These are phyloP conservation scores for Phaeophleospora eucalypticola DNA, from an alignment of 2,329 filamentous ascomycete genomes.

Conservation along the genomic window DNA sequence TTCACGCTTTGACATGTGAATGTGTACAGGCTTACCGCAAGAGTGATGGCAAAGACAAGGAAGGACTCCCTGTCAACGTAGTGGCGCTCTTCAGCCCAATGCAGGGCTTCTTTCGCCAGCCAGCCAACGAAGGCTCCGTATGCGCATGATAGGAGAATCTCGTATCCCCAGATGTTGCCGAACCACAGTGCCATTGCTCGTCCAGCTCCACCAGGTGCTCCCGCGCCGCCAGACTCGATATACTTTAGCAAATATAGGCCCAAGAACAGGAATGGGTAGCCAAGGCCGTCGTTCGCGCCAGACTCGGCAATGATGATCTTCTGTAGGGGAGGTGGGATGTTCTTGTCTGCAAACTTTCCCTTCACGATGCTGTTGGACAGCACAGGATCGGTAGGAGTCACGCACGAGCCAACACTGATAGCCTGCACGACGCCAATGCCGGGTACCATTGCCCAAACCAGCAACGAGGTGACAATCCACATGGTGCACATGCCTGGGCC, in stretches of 20 bases:
- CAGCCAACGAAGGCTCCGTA: conserved; percentile 78
- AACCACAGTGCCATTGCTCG: conserved; percentile 78
- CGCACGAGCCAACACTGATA: conserved; percentile 73
- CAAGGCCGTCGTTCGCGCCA: conserved; percentile 82
- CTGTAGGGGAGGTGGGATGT: conserved; percentile 77
- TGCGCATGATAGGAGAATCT: conserved; percentile 69
- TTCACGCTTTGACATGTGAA: not conserved
- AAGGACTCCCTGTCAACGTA: conserved; percentile 87
- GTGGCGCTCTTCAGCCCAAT: conserved; percentile 75
- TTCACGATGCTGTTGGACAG: conserved; percentile 88
- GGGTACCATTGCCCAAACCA: conserved; percentile 74
- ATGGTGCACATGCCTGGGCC: conserved; percentile 81
- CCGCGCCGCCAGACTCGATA: conserved; percentile 54
- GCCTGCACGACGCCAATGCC: conserved; percentile 71
- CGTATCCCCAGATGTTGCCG: conserved; percentile 79
- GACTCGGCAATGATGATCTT: conserved; percentile 65
- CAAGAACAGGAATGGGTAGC: conserved; percentile 84
- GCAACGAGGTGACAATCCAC: conserved; percentile 77
- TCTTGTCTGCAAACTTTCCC: conserved; percentile 87
- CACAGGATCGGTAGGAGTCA: conserved; percentile 89
- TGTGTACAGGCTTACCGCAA: conserved; percentile 55
- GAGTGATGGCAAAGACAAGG: conserved; percentile 76
- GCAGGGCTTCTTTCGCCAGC: conserved; percentile 74
- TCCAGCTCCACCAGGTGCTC: conserved; percentile 55
- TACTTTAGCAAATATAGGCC: conserved; percentile 81